Conservation (phyloP, 2,329 filamentous ascomycete species). For the Paracoccidioides lutzii region DNA sequence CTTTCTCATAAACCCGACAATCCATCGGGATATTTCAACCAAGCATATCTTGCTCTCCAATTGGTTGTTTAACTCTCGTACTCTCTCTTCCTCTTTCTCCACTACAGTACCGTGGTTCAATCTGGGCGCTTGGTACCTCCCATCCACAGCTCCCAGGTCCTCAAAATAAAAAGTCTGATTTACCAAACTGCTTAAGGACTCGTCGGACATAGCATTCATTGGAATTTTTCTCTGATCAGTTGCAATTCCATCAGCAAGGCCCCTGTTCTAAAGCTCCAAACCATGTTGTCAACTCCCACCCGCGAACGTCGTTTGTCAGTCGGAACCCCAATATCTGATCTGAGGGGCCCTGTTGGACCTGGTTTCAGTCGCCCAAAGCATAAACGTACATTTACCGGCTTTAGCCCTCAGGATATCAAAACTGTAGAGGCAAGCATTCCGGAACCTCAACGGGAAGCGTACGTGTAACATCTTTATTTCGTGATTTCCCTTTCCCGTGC, state of each 20-base stretch:
- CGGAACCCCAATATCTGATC: constrained; percentile 71
- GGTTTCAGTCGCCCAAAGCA: constrained; percentile 86
- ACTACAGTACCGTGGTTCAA: background rate
- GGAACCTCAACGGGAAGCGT: constrained; percentile 73
- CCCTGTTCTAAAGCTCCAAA: too few species aligned
- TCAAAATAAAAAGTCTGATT: background rate
- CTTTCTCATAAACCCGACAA: too few species aligned
- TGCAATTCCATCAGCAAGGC: background rate
- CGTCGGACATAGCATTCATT: background rate
- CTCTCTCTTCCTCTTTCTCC: background rate
- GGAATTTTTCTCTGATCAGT: background rate
- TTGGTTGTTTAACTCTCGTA: too few species aligned
- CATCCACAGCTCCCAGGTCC: background rate
- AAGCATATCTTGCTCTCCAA: too few species aligned
- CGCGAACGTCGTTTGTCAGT: constrained; percentile 72
- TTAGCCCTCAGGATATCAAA: constrained; percentile 85
- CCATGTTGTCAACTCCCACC: constrained; percentile 16
- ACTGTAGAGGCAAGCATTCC: constrained; percentile 82
- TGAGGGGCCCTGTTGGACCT: constrained; percentile 74
- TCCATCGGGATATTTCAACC: too few species aligned
- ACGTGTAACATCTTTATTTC: constrained; percentile 13
- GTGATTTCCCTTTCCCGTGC: background rate
- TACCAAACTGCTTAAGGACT: background rate
- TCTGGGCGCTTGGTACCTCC: too few species aligned
- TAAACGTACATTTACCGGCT: constrained; percentile 90